A percentile compares a stretch with the other conserved stretches of the same genome.
phyloP scores from a whole-genome alignment of 306 rosid genomes.

The Sindora glabra region DNA sequence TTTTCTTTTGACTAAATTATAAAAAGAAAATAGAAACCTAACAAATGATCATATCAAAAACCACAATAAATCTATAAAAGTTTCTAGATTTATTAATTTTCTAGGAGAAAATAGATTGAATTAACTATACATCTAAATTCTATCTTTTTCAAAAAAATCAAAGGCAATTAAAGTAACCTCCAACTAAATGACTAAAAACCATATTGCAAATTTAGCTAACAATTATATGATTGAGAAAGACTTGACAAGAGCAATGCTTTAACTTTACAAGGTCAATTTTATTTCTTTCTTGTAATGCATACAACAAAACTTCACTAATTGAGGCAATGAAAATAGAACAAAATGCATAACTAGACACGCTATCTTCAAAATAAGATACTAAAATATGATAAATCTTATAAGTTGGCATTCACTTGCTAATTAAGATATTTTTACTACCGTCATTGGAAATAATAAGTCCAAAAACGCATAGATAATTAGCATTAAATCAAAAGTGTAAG shows the following conservation, averaged over 20 bases:
- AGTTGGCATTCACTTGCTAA: slow-evolving; percentile 47
- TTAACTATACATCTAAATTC: neutral
- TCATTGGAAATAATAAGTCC: slow-evolving; percentile 50
- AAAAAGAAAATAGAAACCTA: neutral
- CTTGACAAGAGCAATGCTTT: neutral
- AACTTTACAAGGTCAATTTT: neutral
- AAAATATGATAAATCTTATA: slow-evolving; percentile 32
- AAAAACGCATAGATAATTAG: slow-evolving; percentile 63
- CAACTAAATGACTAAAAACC: slow-evolving; percentile 4
- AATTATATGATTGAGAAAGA: neutral
- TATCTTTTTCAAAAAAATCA: neutral
- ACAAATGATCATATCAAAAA: neutral
- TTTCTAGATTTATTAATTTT: too few relatives aligned
- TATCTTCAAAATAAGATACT: slow-evolving; percentile 13
- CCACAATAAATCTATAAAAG: neutral
- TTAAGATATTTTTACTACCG: slow-evolving; percentile 42
- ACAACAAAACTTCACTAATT: slow-evolving; percentile 22
- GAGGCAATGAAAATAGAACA: neutral
- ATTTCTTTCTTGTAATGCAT: slow-evolving; percentile 11
- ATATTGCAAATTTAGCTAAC: neutral
- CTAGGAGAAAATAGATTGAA: too few relatives aligned
- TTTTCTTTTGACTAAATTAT: neutral
- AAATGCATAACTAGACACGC: slow-evolving; percentile 17
- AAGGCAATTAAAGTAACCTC: neutral
- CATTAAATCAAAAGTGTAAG: slow-evolving; percentile 34